Conservation (phyloP, 495 filamentous ascomycete species). For the Neohortaea acidophila region DNA sequence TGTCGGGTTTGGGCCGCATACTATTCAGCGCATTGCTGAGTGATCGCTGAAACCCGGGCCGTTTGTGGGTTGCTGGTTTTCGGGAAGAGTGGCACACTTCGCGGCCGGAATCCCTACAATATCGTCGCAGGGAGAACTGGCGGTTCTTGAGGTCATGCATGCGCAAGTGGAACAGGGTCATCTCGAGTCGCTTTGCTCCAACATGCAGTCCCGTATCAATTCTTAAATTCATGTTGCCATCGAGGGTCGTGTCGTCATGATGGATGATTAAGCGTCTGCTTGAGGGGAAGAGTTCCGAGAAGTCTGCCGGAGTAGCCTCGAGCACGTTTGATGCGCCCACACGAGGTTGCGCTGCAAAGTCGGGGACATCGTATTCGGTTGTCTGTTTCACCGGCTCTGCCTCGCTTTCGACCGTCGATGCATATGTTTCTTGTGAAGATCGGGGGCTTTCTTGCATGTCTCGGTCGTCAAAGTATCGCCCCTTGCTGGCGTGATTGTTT, state of each 20-base stretch:
- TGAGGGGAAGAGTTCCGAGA: constrained; percentile 78
- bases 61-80: constrained; percentile 31
- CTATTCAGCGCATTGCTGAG: constrained; percentile 60
- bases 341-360: constrained; percentile 45
- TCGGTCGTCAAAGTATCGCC: constrained; percentile 27
- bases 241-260: constrained; percentile 79
- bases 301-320: constrained; percentile 65
- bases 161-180: constrained; percentile 85
- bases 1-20: constrained; percentile 43
- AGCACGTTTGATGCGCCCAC: constrained; percentile 46
- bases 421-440: constrained; percentile 56
- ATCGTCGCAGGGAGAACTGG: constrained; percentile 81
- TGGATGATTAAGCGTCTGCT: constrained; percentile 63
- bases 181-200: constrained; percentile 44
- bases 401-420: constrained; percentile 52
- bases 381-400: constrained; percentile 39
- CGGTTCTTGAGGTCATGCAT: constrained; percentile 84
- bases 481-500: constrained; percentile 26
- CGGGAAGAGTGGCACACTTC: constrained; percentile 79
- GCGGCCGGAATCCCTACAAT: constrained; percentile 82
- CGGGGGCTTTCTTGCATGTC: constrained; percentile 35
- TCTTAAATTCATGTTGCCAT: constrained; percentile 95
- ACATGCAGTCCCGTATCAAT: constrained; percentile 59
- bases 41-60: constrained; percentile 30
- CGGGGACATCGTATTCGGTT: constrained; percentile 44